A percentile compares a stretch with the other conserved stretches of the same genome.
Conservation (phyloP, 768 basidiomycete species). For the Macrolepiota dolichaula region DNA sequence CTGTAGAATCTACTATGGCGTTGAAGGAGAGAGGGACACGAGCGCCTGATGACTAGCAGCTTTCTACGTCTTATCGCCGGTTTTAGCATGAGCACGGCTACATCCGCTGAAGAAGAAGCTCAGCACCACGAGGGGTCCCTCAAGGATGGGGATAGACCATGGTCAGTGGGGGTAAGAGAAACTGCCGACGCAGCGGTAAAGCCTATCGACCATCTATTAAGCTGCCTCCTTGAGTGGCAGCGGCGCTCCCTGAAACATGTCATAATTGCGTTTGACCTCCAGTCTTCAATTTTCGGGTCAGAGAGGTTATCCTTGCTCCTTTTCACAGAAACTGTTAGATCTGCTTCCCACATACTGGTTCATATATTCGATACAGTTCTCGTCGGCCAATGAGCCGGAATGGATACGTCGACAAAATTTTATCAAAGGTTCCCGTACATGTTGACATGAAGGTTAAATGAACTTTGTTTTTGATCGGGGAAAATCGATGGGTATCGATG, state of each 20-base stretch:
- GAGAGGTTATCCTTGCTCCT: background rate
- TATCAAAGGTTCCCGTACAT: background rate
- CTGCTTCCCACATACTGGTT: background rate
- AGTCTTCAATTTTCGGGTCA: background rate
- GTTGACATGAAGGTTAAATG: background rate
- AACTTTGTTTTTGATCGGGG: conserved; percentile 7
- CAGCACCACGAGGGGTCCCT: background rate
- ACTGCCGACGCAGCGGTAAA: background rate
- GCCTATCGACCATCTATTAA: background rate
- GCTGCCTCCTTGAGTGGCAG: background rate
- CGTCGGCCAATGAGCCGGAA: background rate
- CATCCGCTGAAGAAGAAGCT: background rate
- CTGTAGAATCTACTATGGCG: background rate
- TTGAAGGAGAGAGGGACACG: background rate
- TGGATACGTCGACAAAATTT: background rate
- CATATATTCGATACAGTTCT: background rate
- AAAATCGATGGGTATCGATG: background rate
- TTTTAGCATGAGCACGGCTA: background rate
- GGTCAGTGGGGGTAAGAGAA: background rate
- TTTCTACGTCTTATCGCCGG: conserved; percentile 1
- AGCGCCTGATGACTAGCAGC: background rate
- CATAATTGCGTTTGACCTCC: background rate
- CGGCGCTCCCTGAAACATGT: background rate
- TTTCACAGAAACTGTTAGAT: background rate
- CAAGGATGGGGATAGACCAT: background rate